Conservation (phyloP, 495 filamentous ascomycete genomes). For the Baudoinia panamericana region DNA sequence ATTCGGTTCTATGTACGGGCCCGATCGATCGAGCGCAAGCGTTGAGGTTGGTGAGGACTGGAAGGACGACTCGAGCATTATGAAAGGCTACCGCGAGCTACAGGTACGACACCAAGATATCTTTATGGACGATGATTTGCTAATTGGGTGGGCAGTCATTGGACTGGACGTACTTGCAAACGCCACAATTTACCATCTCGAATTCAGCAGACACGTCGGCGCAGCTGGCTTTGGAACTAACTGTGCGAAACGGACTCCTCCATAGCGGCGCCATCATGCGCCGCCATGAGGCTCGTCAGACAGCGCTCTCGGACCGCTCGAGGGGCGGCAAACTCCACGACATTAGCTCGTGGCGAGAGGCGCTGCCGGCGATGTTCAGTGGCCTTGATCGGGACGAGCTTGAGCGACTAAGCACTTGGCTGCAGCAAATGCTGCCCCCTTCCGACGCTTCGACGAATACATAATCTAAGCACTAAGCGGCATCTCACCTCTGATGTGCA, state of each 20-base stretch:
- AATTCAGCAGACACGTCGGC: not conserved
- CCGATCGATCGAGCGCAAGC: constrained; percentile 14
- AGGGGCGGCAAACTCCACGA: not conserved
- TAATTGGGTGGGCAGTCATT: constrained; percentile 50
- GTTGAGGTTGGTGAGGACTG: constrained; percentile 39
- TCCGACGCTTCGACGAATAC: too few species aligned
- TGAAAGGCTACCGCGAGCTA: constrained; percentile 49
- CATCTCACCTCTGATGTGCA: too few species aligned
- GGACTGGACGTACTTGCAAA: constrained; percentile 75
- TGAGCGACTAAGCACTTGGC: not conserved
- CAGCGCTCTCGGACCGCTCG: not conserved
- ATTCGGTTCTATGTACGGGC: constrained; percentile 45
- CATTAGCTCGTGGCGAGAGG: not conserved
- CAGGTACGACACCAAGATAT: constrained; percentile 30
- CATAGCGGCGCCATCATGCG: not conserved
- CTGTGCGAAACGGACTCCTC: constrained; percentile 11
- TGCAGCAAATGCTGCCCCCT: constrained; percentile 6
- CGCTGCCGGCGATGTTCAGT: not conserved
- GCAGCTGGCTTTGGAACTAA: constrained; percentile 5
- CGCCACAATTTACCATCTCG: constrained; percentile 57
- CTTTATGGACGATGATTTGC: not conserved
- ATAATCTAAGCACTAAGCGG: too few species aligned
- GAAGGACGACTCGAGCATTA: constrained; percentile 37
- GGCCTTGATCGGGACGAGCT: not conserved
- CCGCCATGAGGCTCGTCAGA: not conserved